Evolutionary conservation across 345 rosid genomes (phyloP).

Genomic region (Lenwebbia sp.): DNA sequence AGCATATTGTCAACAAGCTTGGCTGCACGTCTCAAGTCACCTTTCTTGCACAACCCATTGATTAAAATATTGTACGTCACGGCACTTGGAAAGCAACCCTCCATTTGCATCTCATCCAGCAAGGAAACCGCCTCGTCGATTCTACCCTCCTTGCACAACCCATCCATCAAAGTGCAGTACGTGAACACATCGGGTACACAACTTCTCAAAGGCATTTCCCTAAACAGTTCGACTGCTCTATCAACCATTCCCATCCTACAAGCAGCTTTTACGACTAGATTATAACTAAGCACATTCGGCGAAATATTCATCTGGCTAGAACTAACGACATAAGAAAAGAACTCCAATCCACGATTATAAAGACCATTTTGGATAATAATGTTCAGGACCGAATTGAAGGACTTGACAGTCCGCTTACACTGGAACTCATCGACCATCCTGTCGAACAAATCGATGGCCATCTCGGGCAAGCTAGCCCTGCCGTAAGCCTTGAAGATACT

Average conservation of each 20-base stretch:
- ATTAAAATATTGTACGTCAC: constrained; percentile 69
- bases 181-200: constrained; percentile 71
- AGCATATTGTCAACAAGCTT: constrained; percentile 91
- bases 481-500: constrained; percentile 67
- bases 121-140: constrained; percentile 75
- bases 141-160: constrained; percentile 72
- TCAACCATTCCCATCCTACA: constrained; percentile 71
- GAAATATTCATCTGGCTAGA: constrained; percentile 31
- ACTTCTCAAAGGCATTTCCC: constrained; percentile 52
- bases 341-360: constrained; percentile 51
- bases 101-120: constrained; percentile 92
- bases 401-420: constrained; percentile 63
- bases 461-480: constrained; percentile 45
- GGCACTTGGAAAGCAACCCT: constrained; percentile 64
- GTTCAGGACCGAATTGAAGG: constrained; percentile 84
- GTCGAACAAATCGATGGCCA: constrained; percentile 59
- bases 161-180: constrained; percentile 88
- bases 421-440: constrained; percentile 50
- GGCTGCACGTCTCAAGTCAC: constrained; percentile 57
- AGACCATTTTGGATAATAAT: constrained; percentile 50
- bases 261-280: constrained; percentile 57
- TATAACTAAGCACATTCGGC: constrained; percentile 64
- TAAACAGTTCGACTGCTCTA: constrained; percentile 53
- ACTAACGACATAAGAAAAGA: constrained; percentile 38
- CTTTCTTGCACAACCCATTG: constrained; percentile 75